Conservation (phyloP, 371 early-diverging fungal genomes). For the Mycotypha africana region DNA sequence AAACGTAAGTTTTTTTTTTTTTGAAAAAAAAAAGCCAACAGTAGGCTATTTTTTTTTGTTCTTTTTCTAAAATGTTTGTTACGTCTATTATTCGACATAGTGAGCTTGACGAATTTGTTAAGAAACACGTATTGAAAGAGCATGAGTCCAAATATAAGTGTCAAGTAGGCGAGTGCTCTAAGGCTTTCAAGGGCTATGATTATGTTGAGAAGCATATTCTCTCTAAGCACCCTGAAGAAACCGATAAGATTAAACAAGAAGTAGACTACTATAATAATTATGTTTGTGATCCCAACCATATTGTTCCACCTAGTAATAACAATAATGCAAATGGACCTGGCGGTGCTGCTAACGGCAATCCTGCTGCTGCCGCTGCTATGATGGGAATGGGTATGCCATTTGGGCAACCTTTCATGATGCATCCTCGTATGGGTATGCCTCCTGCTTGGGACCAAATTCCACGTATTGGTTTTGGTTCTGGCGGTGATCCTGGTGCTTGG, state of each 20-base stretch:
- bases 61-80: not conserved
- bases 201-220: constrained; percentile 92
- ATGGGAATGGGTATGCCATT: constrained; percentile 5
- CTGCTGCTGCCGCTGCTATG: not conserved
- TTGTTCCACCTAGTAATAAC: constrained; percentile 31
- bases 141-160: constrained; percentile 87
- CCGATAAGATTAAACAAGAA: constrained; percentile 53
- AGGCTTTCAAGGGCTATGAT: constrained; percentile 91
- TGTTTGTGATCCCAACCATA: constrained; percentile 74
- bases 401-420: constrained; percentile 3
- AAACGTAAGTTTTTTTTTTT: constrained; percentile 46
- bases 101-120: constrained; percentile 45
- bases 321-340: not conserved
- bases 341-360: not conserved
- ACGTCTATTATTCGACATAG: constrained; percentile 26
- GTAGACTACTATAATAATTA: constrained; percentile 83
- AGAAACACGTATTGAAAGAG: constrained; percentile 59
- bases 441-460: constrained; percentile 59
- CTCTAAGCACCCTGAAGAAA: constrained; percentile 78
- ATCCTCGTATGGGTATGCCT: too few relatives aligned
- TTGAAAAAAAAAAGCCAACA: too few relatives aligned
- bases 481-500: too few relatives aligned
- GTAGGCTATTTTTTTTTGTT: too few relatives aligned
- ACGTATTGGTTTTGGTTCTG: constrained; percentile 56
- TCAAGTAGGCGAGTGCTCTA: constrained; percentile 69